phyloP scores from a whole-genome alignment of 345 rosid genomes.

The Mercurialis annua region DNA sequence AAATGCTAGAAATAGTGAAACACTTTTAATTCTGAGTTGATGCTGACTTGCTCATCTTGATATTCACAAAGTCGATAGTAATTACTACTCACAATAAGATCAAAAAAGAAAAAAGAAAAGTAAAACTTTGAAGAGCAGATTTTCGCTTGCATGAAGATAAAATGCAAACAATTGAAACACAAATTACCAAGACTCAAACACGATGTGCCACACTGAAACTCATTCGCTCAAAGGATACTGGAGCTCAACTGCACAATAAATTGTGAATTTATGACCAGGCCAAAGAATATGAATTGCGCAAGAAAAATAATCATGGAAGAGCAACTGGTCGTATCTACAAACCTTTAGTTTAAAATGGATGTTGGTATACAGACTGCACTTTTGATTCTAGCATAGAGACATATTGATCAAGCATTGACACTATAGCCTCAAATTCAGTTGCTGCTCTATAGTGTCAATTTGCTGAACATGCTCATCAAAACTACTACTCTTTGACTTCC shows the following conservation, averaged over 20 bases:
- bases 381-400: conserved; percentile 71
- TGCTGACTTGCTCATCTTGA: neutral
- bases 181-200: neutral
- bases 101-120: no score
- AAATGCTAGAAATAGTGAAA: neutral
- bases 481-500: conserved; percentile 54
- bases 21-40: neutral
- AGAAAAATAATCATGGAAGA: neutral
- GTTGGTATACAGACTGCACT: conserved; percentile 37
- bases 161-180: no score
- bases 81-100: no score
- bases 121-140: no score
- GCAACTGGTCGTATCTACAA: neutral
- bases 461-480: conserved; percentile 73
- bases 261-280: neutral
- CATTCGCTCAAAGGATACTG: neutral
- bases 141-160: no score
- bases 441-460: conserved; percentile 71
- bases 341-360: neutral
- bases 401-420: conserved; percentile 71
- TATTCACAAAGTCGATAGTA: no score
- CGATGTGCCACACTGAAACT: no score
- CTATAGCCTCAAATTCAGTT: conserved; percentile 73
- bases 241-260: neutral
- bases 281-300: neutral